Conservation (phyloP, 306 rosid species). For the Gastrolobium villosum region DNA sequence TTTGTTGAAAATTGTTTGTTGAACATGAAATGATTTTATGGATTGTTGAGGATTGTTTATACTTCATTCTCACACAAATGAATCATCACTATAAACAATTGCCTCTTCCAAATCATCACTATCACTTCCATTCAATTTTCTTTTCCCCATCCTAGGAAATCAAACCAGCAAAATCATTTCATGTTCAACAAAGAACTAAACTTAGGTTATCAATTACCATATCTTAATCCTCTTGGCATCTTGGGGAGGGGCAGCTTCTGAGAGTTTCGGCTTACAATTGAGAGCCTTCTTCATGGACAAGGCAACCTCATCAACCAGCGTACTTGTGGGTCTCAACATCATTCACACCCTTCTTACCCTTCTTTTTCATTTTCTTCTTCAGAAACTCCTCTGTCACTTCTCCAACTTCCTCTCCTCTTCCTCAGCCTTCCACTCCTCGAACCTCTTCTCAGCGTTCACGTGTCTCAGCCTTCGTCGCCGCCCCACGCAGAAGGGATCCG, state of each 20-base stretch:
- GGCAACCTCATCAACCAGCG: slow-evolving; percentile 77
- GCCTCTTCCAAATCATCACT: slow-evolving; percentile 71
- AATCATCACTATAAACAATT: no score
- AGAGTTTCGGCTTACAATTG: slow-evolving; percentile 68
- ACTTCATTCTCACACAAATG: no score
- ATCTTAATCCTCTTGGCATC: slow-evolving; percentile 74
- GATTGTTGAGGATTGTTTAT: no score
- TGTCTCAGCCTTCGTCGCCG: slow-evolving; percentile 92
- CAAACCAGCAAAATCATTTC: slow-evolving; percentile 22
- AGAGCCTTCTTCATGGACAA: slow-evolving; percentile 75
- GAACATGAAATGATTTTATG: background rate
- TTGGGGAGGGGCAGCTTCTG: slow-evolving; percentile 10
- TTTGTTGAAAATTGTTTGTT: no score
- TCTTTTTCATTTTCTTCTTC: slow-evolving; percentile 83
- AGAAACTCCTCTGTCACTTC: slow-evolving; percentile 84
- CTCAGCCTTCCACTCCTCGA: slow-evolving; percentile 90
- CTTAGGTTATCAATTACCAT: slow-evolving; percentile 69
- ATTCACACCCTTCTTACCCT: slow-evolving; percentile 80
- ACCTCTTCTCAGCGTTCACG: slow-evolving; percentile 92
- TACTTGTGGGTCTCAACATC: slow-evolving; percentile 84
- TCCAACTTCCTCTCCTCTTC: slow-evolving; percentile 83
- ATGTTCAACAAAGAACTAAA: no score
- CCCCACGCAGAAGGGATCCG: no score
- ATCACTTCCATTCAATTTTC: slow-evolving; percentile 71
- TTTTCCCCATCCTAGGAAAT: slow-evolving; percentile 88